These are phyloP conservation scores for Fistulifera pelliculosa DNA, from an alignment of 108 stramenopile species.

Conservation along the genomic window DNA sequence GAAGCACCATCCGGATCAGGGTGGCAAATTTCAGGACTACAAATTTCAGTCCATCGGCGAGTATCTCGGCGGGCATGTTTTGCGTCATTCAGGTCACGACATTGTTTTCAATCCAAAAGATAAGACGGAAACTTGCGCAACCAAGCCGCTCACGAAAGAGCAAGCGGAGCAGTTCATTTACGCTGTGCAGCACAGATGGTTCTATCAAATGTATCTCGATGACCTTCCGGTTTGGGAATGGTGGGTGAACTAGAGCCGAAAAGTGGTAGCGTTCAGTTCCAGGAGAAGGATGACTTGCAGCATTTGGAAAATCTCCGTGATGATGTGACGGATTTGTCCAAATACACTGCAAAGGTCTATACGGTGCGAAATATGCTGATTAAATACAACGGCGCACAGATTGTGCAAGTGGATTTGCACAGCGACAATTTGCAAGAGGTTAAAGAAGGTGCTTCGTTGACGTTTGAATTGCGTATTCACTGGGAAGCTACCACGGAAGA, in stretches of 20 bases:
- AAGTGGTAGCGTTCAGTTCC: constrained; percentile 17
- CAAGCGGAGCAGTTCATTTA: constrained; percentile 45
- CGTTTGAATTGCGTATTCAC: constrained; percentile 68
- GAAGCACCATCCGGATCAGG: constrained; percentile 63
- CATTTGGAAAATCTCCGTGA: constrained; percentile 62
- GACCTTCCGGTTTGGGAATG: constrained; percentile 96
- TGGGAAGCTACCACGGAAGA: constrained; percentile 63
- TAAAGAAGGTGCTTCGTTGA: constrained; percentile 50
- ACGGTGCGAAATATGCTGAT: constrained; percentile 80
- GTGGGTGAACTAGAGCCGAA: constrained; percentile 86
- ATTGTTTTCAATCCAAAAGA: constrained; percentile 49
- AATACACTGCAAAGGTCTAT: constrained; percentile 73
- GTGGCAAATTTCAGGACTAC: constrained; percentile 73
- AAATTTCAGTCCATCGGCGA: constrained; percentile 72
- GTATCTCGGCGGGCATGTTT: constrained; percentile 59
- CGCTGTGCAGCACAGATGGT: constrained; percentile 88
- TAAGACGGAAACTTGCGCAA: constrained; percentile 61
- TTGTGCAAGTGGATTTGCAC: constrained; percentile 91
- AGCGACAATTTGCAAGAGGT: constrained; percentile 74
- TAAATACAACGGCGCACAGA: constrained; percentile 86
- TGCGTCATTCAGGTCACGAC: constrained; percentile 82
- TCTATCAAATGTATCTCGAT: constrained; percentile 96
- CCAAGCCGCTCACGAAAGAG: constrained; percentile 42
- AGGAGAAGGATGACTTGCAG: constrained; percentile 47
- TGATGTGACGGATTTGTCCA: constrained; percentile 27